Percentiles rank a stretch among this genome's conserved stretches.
These are phyloP conservation scores for Ustilago esculenta DNA, from an alignment of 1,284 basidiomycete genomes.

Conservation along the genomic window DNA sequence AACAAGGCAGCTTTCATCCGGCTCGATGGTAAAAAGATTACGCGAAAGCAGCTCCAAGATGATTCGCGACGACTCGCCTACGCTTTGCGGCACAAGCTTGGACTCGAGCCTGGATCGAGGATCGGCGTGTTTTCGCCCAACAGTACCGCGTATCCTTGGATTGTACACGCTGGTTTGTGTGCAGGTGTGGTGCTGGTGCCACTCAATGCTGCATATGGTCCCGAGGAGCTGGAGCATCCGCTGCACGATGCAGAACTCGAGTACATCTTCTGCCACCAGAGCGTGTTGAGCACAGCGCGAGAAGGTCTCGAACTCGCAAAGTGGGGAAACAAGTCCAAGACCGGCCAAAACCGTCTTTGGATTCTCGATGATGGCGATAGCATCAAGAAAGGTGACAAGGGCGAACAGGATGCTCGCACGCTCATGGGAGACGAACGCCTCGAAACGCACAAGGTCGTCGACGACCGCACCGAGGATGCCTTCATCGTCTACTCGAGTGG, in stretches of 20 bases:
- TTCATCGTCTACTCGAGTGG: conserved; percentile 62
- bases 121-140: conserved; percentile 63
- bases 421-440: conserved; percentile 34
- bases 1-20: conserved; percentile 46
- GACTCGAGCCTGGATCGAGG: conserved; percentile 47
- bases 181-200: conserved; percentile 55
- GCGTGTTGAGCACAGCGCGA: conserved; percentile 39
- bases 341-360: conserved; percentile 53
- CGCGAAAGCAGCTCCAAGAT: conserved; percentile 50
- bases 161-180: conserved; percentile 53
- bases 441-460: conserved; percentile 44
- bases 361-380: conserved; percentile 60
- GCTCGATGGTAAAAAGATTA: conserved; percentile 52
- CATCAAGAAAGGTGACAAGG: conserved; percentile 40
- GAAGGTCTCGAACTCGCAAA: conserved; percentile 50
- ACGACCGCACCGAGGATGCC: conserved; percentile 45
- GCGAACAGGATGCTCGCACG: conserved; percentile 50
- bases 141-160: conserved; percentile 53
- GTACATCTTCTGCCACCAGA: conserved; percentile 56
- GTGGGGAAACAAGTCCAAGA: conserved; percentile 23
- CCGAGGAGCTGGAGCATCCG: conserved; percentile 63
- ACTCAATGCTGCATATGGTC: conserved; percentile 57
- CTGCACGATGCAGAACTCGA: conserved; percentile 53
- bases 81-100: conserved; percentile 52
- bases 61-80: conserved; percentile 48